Conservation (phyloP, 768 basidiomycete species). For the Trametes cingulata region DNA sequence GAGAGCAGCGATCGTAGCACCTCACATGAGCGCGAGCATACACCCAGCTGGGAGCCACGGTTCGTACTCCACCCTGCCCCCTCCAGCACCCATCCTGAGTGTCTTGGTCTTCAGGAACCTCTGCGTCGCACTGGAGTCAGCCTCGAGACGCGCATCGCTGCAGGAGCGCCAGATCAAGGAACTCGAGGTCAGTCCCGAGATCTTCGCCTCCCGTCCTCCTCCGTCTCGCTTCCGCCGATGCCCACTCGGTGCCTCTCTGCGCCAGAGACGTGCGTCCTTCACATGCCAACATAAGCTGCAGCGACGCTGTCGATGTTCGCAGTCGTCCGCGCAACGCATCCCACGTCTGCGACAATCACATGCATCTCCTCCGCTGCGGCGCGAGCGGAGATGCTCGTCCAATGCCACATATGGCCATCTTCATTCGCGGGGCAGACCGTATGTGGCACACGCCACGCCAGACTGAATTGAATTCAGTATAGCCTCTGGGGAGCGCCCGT, state of each 20-base stretch:
- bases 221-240: background rate
- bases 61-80: background rate
- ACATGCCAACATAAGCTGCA: background rate
- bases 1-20: constrained; percentile 15
- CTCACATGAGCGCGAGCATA: constrained; percentile 13
- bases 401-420: background rate
- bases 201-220: background rate
- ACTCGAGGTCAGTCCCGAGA: constrained; percentile 23
- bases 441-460: background rate
- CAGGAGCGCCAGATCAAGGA: constrained; percentile 30
- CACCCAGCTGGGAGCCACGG: constrained; percentile 18
- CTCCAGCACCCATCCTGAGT: background rate
- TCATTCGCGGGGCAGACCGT: background rate
- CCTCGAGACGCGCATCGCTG: constrained; percentile 20
- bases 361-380: constrained; percentile 3
- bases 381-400: background rate
- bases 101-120: constrained; percentile 4
- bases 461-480: background rate
- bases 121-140: constrained; percentile 19
- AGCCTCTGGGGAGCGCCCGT: constrained; percentile 3
- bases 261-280: background rate
- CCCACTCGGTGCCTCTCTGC: background rate
- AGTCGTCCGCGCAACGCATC: constrained; percentile 6
- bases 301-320: background rate
- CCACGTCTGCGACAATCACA: constrained; percentile 16